These are phyloP conservation scores for Termitomyces sp. DNA, from an alignment of 768 basidiomycete species.

Conservation along the genomic window DNA sequence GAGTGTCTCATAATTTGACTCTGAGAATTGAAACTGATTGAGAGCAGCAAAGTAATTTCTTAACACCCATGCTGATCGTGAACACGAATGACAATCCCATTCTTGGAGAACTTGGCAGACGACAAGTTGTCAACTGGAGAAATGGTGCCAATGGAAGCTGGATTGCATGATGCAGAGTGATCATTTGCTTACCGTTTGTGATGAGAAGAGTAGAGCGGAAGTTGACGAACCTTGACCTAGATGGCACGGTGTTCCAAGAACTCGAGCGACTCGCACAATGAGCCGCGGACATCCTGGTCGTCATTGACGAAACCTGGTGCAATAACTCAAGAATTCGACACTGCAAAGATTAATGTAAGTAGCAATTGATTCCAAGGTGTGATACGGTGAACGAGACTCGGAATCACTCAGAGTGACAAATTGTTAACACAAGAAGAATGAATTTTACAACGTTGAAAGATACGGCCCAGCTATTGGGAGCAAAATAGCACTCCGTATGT, in stretches of 20 bases:
- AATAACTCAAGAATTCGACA: conserved; percentile 50
- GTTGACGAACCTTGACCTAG: conserved; percentile 52
- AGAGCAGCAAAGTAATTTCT: conserved; percentile 49
- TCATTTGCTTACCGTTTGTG: conserved; percentile 49
- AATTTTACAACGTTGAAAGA: neutral
- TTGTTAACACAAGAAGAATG: neutral
- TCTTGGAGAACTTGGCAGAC: conserved; percentile 41
- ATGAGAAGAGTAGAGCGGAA: conserved; percentile 44
- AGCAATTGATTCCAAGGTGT: neutral
- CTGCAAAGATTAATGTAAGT: conserved; percentile 20
- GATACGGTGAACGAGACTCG: too few species aligned
- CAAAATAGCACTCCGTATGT: neutral
- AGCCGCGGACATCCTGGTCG: conserved; percentile 36
- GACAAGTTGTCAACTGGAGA: conserved; percentile 40
- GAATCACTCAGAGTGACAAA: too few species aligned
- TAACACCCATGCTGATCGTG: conserved; percentile 40
- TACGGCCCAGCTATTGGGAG: too few species aligned
- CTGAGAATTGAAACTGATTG: conserved; percentile 40
- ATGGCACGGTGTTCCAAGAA: conserved; percentile 3
- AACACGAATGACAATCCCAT: conserved; percentile 41
- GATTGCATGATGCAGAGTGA: conserved; percentile 49
- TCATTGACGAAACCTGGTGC: conserved; percentile 46
- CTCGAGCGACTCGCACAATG: neutral
- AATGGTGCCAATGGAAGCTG: conserved; percentile 50
- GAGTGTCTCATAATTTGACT: conserved; percentile 49